Conservation (phyloP, 2,329 filamentous ascomycete species). For the Cyphellophora attinorum region DNA sequence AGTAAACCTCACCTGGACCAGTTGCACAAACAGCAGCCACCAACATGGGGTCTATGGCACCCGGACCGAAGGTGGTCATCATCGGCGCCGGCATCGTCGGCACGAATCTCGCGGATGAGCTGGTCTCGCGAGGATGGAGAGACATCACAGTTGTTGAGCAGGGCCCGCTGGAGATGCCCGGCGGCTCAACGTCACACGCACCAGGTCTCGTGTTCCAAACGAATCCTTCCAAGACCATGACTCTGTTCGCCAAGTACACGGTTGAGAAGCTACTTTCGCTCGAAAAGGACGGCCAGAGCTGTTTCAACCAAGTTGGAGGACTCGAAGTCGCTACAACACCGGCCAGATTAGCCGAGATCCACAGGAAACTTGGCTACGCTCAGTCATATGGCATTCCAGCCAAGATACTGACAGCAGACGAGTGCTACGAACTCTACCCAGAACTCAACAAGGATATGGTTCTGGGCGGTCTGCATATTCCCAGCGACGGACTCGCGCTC, state of each 20-base stretch:
- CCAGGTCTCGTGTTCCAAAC: slow-evolving; percentile 58
- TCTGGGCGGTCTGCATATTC: slow-evolving; percentile 51
- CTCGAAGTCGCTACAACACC: slow-evolving; percentile 54
- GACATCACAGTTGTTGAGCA: slow-evolving; percentile 58
- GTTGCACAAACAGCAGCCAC: slow-evolving; percentile 3
- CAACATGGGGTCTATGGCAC: slow-evolving; percentile 21
- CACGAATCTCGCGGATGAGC: slow-evolving; percentile 54
- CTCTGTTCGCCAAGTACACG: slow-evolving; percentile 50
- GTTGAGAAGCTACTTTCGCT: slow-evolving; percentile 50
- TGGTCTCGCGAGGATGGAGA: slow-evolving; percentile 52
- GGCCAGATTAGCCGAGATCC: slow-evolving; percentile 50
- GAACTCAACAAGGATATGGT: slow-evolving; percentile 44
- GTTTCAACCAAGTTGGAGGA: slow-evolving; percentile 54
- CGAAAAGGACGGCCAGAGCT: slow-evolving; percentile 38
- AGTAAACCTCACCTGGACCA: slow-evolving; percentile 2
- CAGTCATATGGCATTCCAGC: slow-evolving; percentile 52
- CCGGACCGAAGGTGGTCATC: slow-evolving; percentile 42
- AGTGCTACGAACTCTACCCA: slow-evolving; percentile 47
- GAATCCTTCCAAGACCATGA: slow-evolving; percentile 38
- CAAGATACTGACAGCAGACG: slow-evolving; percentile 39
- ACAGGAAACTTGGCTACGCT: slow-evolving; percentile 53
- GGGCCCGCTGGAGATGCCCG: slow-evolving; percentile 52
- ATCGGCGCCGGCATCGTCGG: slow-evolving; percentile 58
- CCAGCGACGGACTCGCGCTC: slow-evolving; percentile 51
- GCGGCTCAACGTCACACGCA: slow-evolving; percentile 57